phyloP scores from a whole-genome alignment of 441 rosid species.

The Gossypium gossypioides region DNA sequence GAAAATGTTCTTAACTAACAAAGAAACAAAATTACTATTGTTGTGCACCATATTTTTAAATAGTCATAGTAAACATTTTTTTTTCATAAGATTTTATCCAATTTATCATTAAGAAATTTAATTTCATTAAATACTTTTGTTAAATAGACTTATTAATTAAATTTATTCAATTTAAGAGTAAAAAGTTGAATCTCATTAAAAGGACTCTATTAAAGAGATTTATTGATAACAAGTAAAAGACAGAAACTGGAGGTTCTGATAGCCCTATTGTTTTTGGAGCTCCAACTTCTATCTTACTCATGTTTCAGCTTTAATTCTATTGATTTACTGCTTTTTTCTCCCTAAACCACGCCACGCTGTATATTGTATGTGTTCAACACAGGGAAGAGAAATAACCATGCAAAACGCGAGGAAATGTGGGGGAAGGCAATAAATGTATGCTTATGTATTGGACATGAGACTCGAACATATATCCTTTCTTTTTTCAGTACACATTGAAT shows the following conservation, averaged over 20 bases:
- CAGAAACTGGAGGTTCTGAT: not conserved
- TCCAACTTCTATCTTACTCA: not conserved
- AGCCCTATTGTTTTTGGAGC: not conserved
- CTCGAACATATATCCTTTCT: not conserved
- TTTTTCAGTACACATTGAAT: not conserved
- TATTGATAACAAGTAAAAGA: not conserved
- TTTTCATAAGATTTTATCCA: not conserved
- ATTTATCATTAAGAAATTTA: not conserved
- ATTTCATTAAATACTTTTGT: not conserved
- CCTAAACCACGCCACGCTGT: not conserved
- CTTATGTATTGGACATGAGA: not conserved
- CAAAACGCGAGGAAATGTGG: not conserved
- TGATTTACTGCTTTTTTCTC: not conserved
- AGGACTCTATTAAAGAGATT: not conserved
- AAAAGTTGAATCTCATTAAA: not conserved
- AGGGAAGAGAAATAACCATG: not conserved
- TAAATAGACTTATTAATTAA: not conserved
- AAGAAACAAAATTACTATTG: not conserved
- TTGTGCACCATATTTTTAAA: not conserved
- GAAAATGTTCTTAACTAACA: not conserved
- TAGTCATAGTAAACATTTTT: not conserved
- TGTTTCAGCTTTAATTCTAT: not conserved
- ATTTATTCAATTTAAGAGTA: not conserved
- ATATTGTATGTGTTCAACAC: not conserved
- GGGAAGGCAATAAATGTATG: not conserved